Conservation (phyloP, 1,284 basidiomycete genomes). For the Ustilago esculenta region DNA sequence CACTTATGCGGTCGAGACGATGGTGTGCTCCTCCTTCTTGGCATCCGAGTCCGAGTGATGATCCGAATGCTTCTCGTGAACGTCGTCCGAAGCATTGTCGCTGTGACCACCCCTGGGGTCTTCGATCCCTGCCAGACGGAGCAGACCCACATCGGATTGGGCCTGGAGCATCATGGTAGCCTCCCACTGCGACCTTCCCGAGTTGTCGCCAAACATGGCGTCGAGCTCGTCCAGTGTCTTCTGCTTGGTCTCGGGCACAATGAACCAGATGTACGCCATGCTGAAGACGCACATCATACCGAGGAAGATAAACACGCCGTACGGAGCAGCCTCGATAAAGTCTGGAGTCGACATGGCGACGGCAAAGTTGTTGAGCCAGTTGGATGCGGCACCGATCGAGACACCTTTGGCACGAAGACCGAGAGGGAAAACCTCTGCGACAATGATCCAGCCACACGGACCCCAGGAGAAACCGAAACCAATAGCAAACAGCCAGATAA, state of each 20-base stretch:
- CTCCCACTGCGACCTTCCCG: conserved; percentile 46
- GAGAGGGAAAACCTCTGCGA: conserved; percentile 85
- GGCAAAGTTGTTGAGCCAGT: conserved; percentile 82
- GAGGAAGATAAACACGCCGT: conserved; percentile 77
- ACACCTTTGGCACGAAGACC: conserved; percentile 85
- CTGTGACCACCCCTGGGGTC: conserved; percentile 23
- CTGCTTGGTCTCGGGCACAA: conserved; percentile 80
- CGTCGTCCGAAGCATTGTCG: conserved; percentile 30
- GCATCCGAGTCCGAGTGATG: conserved; percentile 4
- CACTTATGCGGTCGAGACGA: conserved; percentile 22
- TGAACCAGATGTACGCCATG: conserved; percentile 71
- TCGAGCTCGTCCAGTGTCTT: conserved; percentile 78
- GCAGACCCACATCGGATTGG: conserved; percentile 48
- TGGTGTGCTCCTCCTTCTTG: conserved; percentile 24
- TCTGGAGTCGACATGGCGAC: conserved; percentile 53
- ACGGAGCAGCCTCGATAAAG: conserved; percentile 48
- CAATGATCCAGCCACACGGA: conserved; percentile 84
- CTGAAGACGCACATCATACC: conserved; percentile 74
- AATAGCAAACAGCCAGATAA: conserved; percentile 80
- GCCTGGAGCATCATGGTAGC: conserved; percentile 42
- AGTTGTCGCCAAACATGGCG: conserved; percentile 50
- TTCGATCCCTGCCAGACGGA: conserved; percentile 48
- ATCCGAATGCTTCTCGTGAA: conserved; percentile 36
- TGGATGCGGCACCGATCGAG: conserved; percentile 81
- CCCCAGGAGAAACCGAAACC: conserved; percentile 79